Evolutionary conservation across 257 asterid genomes (phyloP).

Genomic region (Solanum sejunctum): DNA sequence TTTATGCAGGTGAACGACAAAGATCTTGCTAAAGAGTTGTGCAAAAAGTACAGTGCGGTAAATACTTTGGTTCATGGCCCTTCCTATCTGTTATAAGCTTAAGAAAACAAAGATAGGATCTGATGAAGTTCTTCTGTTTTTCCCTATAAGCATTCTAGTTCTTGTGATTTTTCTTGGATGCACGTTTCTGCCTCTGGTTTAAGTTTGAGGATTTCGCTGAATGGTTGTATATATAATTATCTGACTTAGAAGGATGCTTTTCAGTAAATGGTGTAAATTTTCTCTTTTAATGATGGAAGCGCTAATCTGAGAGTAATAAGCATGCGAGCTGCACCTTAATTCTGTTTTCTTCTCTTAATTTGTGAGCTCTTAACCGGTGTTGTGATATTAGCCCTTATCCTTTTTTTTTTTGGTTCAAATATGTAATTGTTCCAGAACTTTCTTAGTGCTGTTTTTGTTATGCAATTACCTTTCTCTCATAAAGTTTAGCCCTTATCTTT

Average conservation of each 20-base stretch:
- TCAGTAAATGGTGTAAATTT: background rate
- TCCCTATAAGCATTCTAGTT: background rate
- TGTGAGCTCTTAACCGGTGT: background rate
- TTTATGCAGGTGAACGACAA: conserved; percentile 54
- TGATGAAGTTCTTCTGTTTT: background rate
- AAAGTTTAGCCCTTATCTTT: background rate
- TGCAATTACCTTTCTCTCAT: background rate
- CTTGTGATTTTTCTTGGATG: background rate
- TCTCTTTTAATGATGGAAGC: background rate
- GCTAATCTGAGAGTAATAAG: background rate
- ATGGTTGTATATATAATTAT: background rate
- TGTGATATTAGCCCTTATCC: background rate
- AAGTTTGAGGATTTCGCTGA: background rate
- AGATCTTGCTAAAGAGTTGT: conserved; percentile 87
- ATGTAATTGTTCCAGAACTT: background rate
- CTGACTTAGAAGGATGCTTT: background rate
- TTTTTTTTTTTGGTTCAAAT: background rate
- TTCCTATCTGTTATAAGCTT: background rate
- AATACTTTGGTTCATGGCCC: conserved; percentile 14
- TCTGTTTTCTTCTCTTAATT: background rate
- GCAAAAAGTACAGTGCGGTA: conserved; percentile 85
- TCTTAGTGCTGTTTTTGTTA: background rate
- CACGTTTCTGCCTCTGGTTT: background rate
- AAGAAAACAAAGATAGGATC: background rate
- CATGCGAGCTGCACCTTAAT: background rate